Evolutionary conservation across 2,329 filamentous ascomycete genomes (phyloP), one percentile per base, ranked within the genome.

Genomic region (Cordyceps fumosorosea): DNA sequence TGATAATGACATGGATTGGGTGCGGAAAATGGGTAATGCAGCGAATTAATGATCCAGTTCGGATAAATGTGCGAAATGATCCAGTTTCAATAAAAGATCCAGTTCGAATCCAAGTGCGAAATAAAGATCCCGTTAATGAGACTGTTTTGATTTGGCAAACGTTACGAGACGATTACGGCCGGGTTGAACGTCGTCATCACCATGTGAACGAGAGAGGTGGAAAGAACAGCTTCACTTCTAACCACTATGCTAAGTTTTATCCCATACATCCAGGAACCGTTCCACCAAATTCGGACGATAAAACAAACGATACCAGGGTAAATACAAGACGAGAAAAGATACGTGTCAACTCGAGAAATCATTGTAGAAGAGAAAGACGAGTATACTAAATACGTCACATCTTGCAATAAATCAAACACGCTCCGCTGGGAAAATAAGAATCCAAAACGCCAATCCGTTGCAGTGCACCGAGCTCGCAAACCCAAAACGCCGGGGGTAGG

Each of bases 291-390:
- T 37, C 5, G 26, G 5, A 29, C 29, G 6, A n/a, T 10, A 55
- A 56, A 56, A 3, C 7, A 75, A 24, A 22, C 14, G 5, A 50
- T 22, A 18, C 12, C 12, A n/a, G 16, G 22, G 16, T 14, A 16
- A 18, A 53, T 24, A 18, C 16, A 34, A 45, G 24, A 20, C 29
- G 42, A 60, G 26, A 37, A n/a, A 24, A 56, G 29, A 16, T 48
- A 4, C 12, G 20, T 37, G 10, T 14, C 26, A 37, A 29, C 29
- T 29, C 29, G 29, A 29, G 5, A 29, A 29, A 29, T 29, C 29
- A 29, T 29, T 5, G 29, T 7, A 7, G 29, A 29, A 5, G 26
- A 6, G 5, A 29, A 29, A 6, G 26, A 6, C 26, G 29, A 29
- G 5, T 29, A 29, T 29, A 37, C 34, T 1, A 20, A 45, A 45